Evolutionary conservation across 2,329 filamentous ascomycete species (phyloP).

Genomic region (Colletotrichum zoysiae): DNA sequence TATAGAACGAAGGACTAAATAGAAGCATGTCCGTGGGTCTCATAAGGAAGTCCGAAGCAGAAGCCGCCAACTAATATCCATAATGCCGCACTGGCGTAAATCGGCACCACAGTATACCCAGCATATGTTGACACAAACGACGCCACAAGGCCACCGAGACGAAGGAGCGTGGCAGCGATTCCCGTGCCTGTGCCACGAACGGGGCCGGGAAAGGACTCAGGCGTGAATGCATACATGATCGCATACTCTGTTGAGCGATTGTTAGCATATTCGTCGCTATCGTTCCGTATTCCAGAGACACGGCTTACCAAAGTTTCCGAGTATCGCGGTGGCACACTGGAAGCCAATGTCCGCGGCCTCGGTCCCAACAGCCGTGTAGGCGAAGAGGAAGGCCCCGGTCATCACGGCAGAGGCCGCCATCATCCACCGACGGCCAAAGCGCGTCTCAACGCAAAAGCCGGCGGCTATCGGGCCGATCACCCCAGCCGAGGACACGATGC

Average conservation of each 20-base stretch:
- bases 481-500: slow-evolving; percentile 54
- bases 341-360: slow-evolving; percentile 54
- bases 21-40: slow-evolving; percentile 56
- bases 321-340: slow-evolving; percentile 59
- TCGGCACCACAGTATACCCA: slow-evolving; percentile 57
- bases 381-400: slow-evolving; percentile 60
- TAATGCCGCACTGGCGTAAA: slow-evolving; percentile 59
- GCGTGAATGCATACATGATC: slow-evolving; percentile 62
- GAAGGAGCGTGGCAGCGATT: slow-evolving; percentile 54
- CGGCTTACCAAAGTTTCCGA: slow-evolving; percentile 56
- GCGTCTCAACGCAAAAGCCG: slow-evolving; percentile 56
- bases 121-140: slow-evolving; percentile 58
- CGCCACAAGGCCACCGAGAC: slow-evolving; percentile 55
- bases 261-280: slow-evolving; percentile 26
- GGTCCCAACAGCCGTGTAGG: slow-evolving; percentile 57
- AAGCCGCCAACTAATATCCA: slow-evolving; percentile 58
- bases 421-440: slow-evolving; percentile 58
- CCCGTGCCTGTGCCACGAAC: slow-evolving; percentile 67
- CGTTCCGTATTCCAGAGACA: slow-evolving; percentile 4
- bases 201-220: slow-evolving; percentile 69
- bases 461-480: slow-evolving; percentile 56
- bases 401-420: slow-evolving; percentile 58
- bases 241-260: slow-evolving; percentile 42
- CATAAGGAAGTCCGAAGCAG: slow-evolving; percentile 58
- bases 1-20: slow-evolving; percentile 42